These are phyloP conservation scores for Gnaphalium uliginosum DNA, from an alignment of 129 eudicot species.

Conservation along the genomic window DNA sequence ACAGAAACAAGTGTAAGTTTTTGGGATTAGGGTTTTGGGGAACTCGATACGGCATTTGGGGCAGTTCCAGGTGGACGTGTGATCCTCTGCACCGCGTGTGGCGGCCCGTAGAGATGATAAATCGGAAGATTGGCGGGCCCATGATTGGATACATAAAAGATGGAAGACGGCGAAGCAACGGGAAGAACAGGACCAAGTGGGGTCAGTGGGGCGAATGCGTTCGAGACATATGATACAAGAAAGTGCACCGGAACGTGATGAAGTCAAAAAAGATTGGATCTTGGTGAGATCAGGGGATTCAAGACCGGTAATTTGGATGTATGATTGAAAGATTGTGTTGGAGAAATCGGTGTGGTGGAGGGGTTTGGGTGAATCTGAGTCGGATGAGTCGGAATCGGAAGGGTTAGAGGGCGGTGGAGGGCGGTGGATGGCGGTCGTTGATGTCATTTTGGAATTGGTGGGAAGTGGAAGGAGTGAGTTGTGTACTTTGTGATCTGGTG, in stretches of 20 bases:
- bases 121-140: conserved; percentile 90
- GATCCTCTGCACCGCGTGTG: conserved; percentile 66
- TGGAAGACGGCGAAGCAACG: conserved; percentile 88
- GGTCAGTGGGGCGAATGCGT: conserved; percentile 74
- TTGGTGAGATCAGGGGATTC: conserved; percentile 60
- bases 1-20: conserved; percentile 69
- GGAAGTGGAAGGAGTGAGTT: conserved; percentile 3
- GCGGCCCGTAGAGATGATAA: conserved; percentile 70
- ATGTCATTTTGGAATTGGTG: conserved; percentile 40
- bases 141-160: conserved; percentile 82
- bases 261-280: conserved; percentile 85
- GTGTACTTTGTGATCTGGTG: conserved; percentile 5
- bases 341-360: conserved; percentile 76
- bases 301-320: conserved; percentile 52
- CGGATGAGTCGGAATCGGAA: conserved; percentile 58
- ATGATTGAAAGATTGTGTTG: conserved; percentile 76
- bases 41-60: conserved; percentile 89
- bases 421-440: conserved; percentile 26
- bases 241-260: conserved; percentile 87
- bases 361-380: conserved; percentile 48
- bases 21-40: conserved; percentile 70
- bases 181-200: conserved; percentile 91
- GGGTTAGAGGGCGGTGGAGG: conserved; percentile 39
- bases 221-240: conserved; percentile 99
- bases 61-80: conserved; percentile 71